A percentile compares a stretch with the other conserved stretches of the same genome.
These are phyloP conservation scores for Penicillium bovifimosum DNA, from an alignment of 495 filamentous ascomycete genomes.

Conservation along the genomic window DNA sequence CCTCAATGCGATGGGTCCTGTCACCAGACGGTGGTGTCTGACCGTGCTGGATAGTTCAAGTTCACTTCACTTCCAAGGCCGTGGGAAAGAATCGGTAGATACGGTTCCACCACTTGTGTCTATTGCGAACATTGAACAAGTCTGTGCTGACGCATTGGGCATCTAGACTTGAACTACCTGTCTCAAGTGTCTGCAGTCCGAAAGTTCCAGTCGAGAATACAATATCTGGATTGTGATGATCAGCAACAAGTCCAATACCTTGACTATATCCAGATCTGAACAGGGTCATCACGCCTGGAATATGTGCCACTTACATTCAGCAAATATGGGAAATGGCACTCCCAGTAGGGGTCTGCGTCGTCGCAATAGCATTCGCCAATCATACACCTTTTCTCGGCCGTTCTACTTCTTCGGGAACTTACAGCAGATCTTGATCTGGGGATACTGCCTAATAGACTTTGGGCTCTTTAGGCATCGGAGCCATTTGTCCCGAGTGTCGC, in stretches of 20 bases:
- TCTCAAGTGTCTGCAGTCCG: neutral
- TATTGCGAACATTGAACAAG: neutral
- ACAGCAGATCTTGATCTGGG: neutral
- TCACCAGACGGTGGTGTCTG: slow-evolving; percentile 1
- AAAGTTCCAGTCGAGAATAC: neutral
- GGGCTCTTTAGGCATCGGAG: neutral
- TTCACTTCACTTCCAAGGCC: neutral
- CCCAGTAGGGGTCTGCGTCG: neutral
- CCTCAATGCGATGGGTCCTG: neutral
- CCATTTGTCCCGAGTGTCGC: neutral
- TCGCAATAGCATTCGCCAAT: neutral
- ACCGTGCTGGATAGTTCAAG: neutral
- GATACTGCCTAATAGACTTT: neutral
- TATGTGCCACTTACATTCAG: neutral
- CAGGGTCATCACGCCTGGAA: neutral
- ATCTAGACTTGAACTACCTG: neutral
- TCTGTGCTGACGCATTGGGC: neutral
- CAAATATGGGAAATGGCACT: neutral
- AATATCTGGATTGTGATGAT: neutral
- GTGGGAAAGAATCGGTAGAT: neutral
- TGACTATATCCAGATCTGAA: neutral
- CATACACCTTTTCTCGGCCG: neutral
- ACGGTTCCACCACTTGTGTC: neutral
- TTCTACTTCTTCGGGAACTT: neutral
- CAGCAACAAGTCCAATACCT: neutral